Percentiles rank a stretch among this genome's conserved stretches.
These are phyloP conservation scores for Globisporangium okanoganense DNA, from an alignment of 352 stramenopile species.

Conservation along the genomic window DNA sequence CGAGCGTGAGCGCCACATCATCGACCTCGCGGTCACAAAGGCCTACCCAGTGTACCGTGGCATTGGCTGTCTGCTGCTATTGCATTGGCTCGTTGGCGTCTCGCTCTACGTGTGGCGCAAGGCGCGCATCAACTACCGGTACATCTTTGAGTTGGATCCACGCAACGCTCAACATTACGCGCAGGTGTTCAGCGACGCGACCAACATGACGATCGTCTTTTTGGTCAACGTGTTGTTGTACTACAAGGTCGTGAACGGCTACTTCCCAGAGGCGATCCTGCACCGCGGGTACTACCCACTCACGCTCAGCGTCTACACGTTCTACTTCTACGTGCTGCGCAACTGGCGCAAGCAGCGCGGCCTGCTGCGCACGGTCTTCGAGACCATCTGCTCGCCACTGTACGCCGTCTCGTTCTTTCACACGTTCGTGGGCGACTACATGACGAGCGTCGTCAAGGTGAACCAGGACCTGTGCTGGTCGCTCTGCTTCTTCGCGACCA, in stretches of 20 bases:
- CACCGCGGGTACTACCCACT: slow-evolving; percentile 91
- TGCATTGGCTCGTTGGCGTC: slow-evolving; percentile 95
- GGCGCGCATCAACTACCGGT: slow-evolving; percentile 92
- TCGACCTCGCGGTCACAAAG: slow-evolving; percentile 70
- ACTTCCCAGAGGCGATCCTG: slow-evolving; percentile 78
- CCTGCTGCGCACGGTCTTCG: slow-evolving; percentile 83
- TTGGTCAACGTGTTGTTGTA: slow-evolving; percentile 94
- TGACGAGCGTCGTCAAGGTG: slow-evolving; percentile 82
- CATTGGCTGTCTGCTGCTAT: slow-evolving; percentile 91
- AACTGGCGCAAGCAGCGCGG: slow-evolving; percentile 74
- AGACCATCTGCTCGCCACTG: slow-evolving; percentile 90
- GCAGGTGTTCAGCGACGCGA: slow-evolving; percentile 94
- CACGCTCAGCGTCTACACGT: slow-evolving; percentile 89
- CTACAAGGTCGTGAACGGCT: slow-evolving; percentile 93
- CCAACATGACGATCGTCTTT: slow-evolving; percentile 96
- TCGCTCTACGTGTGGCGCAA: slow-evolving; percentile 90
- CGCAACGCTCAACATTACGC: slow-evolving; percentile 76
- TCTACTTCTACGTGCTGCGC: slow-evolving; percentile 93
- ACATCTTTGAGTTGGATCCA: slow-evolving; percentile 94
- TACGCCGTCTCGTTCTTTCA: slow-evolving; percentile 94
- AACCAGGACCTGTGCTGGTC: slow-evolving; percentile 91
- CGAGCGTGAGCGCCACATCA: slow-evolving; percentile 62
- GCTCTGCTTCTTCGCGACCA: slow-evolving; percentile 92
- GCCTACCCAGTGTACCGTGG: slow-evolving; percentile 95
- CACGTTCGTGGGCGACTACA: slow-evolving; percentile 87